Evolutionary conservation across 148 eudicot genomes (phyloP), one percentile per base, ranked within the genome.

Genomic region (Cornus florida): DNA sequence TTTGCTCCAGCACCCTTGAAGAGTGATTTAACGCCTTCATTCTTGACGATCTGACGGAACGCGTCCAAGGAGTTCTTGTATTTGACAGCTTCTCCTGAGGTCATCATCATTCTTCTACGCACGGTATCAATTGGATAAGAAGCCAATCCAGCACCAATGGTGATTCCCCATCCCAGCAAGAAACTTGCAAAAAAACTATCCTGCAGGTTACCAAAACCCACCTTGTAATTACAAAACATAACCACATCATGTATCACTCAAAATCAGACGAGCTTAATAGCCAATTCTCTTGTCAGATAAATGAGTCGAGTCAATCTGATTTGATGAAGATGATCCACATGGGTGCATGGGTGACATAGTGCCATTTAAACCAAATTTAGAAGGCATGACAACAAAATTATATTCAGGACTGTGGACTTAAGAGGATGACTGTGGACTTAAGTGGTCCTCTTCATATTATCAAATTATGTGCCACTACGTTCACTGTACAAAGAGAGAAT

Each of bases 71-170:
- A 91, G 74, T 81, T 83, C 88, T 90, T 91, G 80, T 91, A 91
- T 73, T 91, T 91, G 69, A 89, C 91, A 50, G 92, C 92, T 80
- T 91, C 89, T 69, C 93, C 91, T 0, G 93, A 90, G 10, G 91
- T 90, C 92, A 91, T 90, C 91, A 90, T 90, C 93, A 90, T 90
- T 75, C 91, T 86, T 85, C 93, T 91, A 43, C 91, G 90, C 39
- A 90, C 90, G 0, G 93, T 91, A 23, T 91, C 94, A 28, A 89
- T 77, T 19, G 94, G 94, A 81, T 91, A 91, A 20, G 92, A 82
- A 66, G 91, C 90, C 73, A 89, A 81, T 22, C 94, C 92, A 53
- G 91, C 95, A 77, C 89, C 90, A 57, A 85, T 88, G 6, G 95
- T 88, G 79, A 91, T 84, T 6, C 83, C 89, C 95, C 95, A 91